These are phyloP conservation scores for Capsicum chinense DNA, from an alignment of 257 asterid species.

Conservation along the genomic window DNA sequence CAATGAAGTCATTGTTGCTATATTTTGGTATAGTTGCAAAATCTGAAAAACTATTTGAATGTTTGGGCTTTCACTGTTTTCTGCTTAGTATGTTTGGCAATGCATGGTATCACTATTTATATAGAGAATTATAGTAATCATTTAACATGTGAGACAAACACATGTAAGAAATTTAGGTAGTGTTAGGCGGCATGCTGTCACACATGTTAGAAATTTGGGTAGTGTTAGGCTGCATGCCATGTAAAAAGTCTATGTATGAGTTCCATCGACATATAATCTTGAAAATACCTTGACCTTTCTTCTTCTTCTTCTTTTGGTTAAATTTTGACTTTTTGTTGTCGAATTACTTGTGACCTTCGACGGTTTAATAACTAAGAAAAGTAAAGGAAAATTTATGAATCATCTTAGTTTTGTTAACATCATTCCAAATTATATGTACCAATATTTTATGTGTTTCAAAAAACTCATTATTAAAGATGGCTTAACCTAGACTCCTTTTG, in stretches of 20 bases:
- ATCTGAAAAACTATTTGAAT: neutral
- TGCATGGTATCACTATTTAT: neutral
- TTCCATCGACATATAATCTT: too few species aligned
- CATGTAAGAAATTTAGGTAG: neutral
- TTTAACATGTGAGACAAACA: neutral
- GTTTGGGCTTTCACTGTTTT: neutral
- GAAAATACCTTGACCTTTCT: too few species aligned
- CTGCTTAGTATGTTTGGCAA: neutral
- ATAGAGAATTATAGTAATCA: neutral
- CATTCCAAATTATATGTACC: neutral
- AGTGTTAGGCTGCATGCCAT: neutral
- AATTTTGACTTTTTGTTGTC: too few species aligned
- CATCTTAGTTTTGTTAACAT: neutral
- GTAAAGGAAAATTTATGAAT: neutral
- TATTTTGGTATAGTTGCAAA: neutral
- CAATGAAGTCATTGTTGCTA: neutral
- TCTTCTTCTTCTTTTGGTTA: too few species aligned
- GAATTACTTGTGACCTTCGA: too few species aligned
- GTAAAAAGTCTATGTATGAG: neutral
- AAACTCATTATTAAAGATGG: too few species aligned
- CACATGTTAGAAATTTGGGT: neutral
- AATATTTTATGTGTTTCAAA: too few species aligned
- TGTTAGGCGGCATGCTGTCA: neutral
- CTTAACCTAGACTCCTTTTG: neutral
- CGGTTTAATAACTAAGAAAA: too few species aligned